Evolutionary conservation across 768 basidiomycete genomes (phyloP), one percentile per base, ranked within the genome.

Genomic region (Mycena venus): DNA sequence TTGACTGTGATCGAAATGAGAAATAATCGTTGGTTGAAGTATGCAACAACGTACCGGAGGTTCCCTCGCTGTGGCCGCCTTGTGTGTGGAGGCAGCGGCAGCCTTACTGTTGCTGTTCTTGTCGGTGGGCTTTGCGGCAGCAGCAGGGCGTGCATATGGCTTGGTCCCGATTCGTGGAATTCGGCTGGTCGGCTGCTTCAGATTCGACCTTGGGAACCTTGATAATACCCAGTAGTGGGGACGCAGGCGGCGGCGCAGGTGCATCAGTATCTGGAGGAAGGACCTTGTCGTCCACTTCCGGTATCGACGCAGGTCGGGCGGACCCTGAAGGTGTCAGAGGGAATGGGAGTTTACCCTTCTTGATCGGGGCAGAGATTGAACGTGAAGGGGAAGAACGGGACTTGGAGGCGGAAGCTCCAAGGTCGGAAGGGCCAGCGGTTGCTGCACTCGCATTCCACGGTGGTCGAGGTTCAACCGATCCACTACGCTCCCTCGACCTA

Each of bases 151-250:
- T 34, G 87, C 82, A 80, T 93, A 93, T 3, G 91, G 92, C 66
- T 92, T 93, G 29, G 80, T 81, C 40, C 86, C 87, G 49, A 91
- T 90, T 71, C 92, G 86, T 21, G 92, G 92, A 77, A 93, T 93
- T 79, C 87, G 86, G 80, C 92, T 91, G 0, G 85, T 87, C 10
- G 85, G 81, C 73, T 91, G 89, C 77, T 87, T 90, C 64, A 92
- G 78, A 55, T 73, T 85, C 21, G 90, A 89, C 68, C 72, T 65
- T 14, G 68, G n/a, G 65, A 25, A 77, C 55, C 42, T 87, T 89
- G 6, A 77, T 72, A 44, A 85, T 80, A 74, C 82, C 84, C n/a
- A 79, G 76, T 4, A 76, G 66, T 25, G 76, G 76, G n/a, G 79
- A 69, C 47, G 25, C 23, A 17, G 49, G 49, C 10, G 63, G 62